Evolutionary conservation across 306 rosid species (phyloP).

Genomic region (Carpinus viminea): DNA sequence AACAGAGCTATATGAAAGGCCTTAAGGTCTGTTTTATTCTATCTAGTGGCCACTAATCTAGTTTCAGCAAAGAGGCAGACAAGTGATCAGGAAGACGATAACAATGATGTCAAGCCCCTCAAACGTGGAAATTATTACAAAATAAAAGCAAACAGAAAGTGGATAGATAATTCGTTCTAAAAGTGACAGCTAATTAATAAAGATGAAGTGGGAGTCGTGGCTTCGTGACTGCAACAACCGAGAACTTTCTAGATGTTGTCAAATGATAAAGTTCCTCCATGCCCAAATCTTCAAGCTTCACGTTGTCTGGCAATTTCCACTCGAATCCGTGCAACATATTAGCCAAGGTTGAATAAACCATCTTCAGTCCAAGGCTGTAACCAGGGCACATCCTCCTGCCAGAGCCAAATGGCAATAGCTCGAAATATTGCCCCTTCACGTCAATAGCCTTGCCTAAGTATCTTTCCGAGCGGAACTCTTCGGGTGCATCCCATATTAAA

Average conservation of each 20-base stretch:
- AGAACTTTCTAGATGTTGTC: conserved; percentile 11
- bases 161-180: too few relatives aligned
- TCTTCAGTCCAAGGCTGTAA: background rate
- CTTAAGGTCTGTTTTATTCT: too few relatives aligned
- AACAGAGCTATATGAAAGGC: too few relatives aligned
- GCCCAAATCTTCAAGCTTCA: too few relatives aligned
- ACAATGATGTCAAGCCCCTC: too few relatives aligned
- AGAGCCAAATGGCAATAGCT: conserved; percentile 39
- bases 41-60: too few relatives aligned
- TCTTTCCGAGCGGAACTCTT: conserved; percentile 31
- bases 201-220: conserved; percentile 35
- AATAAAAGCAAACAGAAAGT: too few relatives aligned
- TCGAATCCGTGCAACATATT: conserved; percentile 37
- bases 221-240: conserved; percentile 27
- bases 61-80: too few relatives aligned
- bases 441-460: conserved; percentile 27
- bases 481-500: conserved; percentile 31
- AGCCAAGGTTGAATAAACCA: background rate
- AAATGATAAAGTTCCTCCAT: too few relatives aligned
- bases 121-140: too few relatives aligned
- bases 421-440: conserved; percentile 34
- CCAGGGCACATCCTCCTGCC: conserved; percentile 36
- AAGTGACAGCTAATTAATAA: conserved; percentile 4
- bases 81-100: too few relatives aligned
- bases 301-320: background rate